Evolutionary conservation across 192 early-diverging fungal species (phyloP), one percentile per base, ranked within the genome.

Genomic region (Backusella parvicylindrica): DNA sequence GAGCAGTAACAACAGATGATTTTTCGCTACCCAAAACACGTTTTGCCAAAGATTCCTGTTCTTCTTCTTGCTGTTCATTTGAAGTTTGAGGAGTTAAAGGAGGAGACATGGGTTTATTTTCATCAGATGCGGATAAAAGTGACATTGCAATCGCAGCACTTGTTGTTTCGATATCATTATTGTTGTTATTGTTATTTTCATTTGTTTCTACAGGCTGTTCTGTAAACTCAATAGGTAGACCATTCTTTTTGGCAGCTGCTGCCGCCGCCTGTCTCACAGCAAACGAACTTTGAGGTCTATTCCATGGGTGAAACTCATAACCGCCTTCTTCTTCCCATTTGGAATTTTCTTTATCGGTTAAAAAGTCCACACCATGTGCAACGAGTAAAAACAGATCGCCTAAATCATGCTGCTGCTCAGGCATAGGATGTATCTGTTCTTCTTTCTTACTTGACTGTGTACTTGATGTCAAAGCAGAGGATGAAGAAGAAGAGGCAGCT

Each of bases 271-370:
- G 70, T 50, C 53, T 70, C 12, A 68, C 53, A 40, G 76, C 50
- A 72, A 77, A 77, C 5, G 70, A 72, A n/a, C 76, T 41, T 30
- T 75, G 50, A 15, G 73, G 33, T 70, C 72, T 33, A 50, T 76
- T 75, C 75, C 75, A 74, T 28, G 75, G 74, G 67, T 73, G 79
- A 31, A 76, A 74, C 33, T 66, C 66, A 70, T 74, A 76, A 0
- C 79, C 71, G 6, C 68, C 75, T 26, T 81, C 79, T 65, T 77
- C 75, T 60, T 76, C 75, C 79, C 79, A 81, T 66, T 75, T 71
- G 3, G 79, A 73, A 31, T 73, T 77, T 23, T 81, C 79, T n/a
- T 60, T 56, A 11, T 47, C 66, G 1, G 53, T 43, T 49, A 81
- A 32, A 47, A 76, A 81, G 8, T 76, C 75, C 13, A 76, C 75